These are phyloP conservation scores for Coemansia sp. DNA, from an alignment of 192 early-diverging fungal species.

Conservation along the genomic window DNA sequence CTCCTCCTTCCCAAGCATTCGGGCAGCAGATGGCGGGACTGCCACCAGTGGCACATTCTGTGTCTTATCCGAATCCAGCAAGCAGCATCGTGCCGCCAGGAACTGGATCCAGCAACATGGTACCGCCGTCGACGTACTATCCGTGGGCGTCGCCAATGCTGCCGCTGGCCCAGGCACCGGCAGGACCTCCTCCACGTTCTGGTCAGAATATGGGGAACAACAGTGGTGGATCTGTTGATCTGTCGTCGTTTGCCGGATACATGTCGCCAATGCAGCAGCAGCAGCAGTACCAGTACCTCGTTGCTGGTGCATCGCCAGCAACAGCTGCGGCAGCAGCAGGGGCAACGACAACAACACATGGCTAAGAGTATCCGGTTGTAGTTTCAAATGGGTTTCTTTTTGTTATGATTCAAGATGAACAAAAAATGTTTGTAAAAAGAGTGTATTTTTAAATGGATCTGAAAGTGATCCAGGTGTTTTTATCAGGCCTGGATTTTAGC, in stretches of 20 bases:
- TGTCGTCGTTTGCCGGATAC: slow-evolving; percentile 1
- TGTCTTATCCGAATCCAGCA: not conserved
- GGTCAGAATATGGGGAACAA: not conserved
- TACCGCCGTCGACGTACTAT: not conserved
- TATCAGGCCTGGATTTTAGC: not conserved
- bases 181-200: not conserved
- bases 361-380: no score
- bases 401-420: not conserved
- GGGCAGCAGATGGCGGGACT: not conserved
- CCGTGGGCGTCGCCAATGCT: slow-evolving; percentile 8
- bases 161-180: not conserved
- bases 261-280: slow-evolving; percentile 3
- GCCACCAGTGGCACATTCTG: not conserved
- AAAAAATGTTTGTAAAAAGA: not conserved
- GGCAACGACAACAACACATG: slow-evolving; percentile 1
- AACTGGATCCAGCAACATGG: not conserved
- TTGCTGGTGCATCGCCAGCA: not conserved
- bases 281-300: not conserved
- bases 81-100: not conserved
- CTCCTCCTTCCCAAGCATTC: not conserved
- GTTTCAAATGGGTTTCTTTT: not conserved
- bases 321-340: no score
- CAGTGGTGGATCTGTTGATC: not conserved
- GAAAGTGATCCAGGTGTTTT: no score
- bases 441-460: no score